phyloP scores from a whole-genome alignment of 1,284 basidiomycete genomes.

The Trichosporon faecale region DNA sequence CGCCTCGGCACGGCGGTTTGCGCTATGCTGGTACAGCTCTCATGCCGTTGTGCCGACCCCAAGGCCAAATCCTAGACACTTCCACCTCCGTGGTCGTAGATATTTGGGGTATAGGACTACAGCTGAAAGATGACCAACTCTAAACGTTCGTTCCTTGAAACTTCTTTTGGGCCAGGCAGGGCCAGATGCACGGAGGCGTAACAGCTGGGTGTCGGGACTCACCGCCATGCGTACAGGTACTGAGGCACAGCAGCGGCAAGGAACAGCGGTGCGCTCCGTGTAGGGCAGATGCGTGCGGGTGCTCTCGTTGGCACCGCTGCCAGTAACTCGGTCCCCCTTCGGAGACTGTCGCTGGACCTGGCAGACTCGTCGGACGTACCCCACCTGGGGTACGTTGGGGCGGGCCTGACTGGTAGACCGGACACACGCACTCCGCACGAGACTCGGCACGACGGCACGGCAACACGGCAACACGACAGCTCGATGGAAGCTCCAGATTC shows the following conservation, averaged over 20 bases:
- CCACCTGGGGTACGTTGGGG: not conserved
- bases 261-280: not conserved
- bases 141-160: not conserved
- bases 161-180: not conserved
- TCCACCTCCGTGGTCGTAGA: not conserved
- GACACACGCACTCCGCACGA: not conserved
- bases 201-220: not conserved
- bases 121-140: not conserved
- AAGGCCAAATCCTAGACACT: not conserved
- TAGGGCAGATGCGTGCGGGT: not conserved
- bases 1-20: not conserved
- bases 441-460: not conserved
- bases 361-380: not conserved
- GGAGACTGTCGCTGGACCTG: not conserved
- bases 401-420: not conserved
- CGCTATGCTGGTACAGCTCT: not conserved
- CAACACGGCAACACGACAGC: not conserved
- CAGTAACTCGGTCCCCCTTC: not conserved
- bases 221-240: conserved; percentile 2
- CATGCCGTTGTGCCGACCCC: not conserved
- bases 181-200: not conserved
- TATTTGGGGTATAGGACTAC: not conserved
- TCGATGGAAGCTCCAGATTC: conserved; percentile 1
- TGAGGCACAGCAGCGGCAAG: not conserved
- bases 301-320: not conserved